A percentile compares a stretch with the other conserved stretches of the same genome.
These are phyloP conservation scores for Astrothelium macrocarpum DNA, from an alignment of 495 filamentous ascomycete genomes.

Conservation along the genomic window DNA sequence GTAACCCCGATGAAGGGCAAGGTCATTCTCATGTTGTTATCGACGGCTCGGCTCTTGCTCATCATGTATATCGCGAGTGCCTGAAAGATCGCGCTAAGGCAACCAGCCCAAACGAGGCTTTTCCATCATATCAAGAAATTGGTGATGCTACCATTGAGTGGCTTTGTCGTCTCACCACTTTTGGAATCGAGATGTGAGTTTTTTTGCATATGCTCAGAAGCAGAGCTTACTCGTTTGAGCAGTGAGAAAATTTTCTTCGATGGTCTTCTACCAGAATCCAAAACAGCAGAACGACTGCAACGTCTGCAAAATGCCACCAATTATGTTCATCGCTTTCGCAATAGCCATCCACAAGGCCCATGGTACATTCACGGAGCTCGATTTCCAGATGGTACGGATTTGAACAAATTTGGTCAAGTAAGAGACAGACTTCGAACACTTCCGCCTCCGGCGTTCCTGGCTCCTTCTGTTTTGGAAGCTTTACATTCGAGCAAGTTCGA, in stretches of 20 bases:
- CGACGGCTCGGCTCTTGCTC: constrained; percentile 67
- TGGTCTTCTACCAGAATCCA: constrained; percentile 55
- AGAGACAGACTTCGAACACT: constrained; percentile 16
- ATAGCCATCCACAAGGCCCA: background rate
- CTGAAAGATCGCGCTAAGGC: constrained; percentile 31
- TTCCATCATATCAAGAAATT: constrained; percentile 53
- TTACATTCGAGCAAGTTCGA: constrained; percentile 40
- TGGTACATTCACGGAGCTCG: background rate
- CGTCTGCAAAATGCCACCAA: constrained; percentile 36
- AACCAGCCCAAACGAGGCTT: constrained; percentile 39
- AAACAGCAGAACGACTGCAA: constrained; percentile 42
- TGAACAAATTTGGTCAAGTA: constrained; percentile 10
- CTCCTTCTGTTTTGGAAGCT: constrained; percentile 58
- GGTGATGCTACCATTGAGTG: constrained; percentile 50
- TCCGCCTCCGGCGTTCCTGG: constrained; percentile 54
- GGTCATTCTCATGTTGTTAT: constrained; percentile 43
- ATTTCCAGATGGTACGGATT: background rate
- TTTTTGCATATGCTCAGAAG: background rate
- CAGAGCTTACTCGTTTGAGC: background rate
- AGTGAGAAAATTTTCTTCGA: constrained; percentile 59
- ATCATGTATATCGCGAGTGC: constrained; percentile 54
- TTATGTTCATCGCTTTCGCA: background rate
- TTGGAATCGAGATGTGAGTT: constrained; percentile 51
- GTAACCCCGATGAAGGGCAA: constrained; percentile 8
- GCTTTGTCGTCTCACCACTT: constrained; percentile 43